phyloP scores from a whole-genome alignment of 352 stramenopile genomes.

The Globisporangium rhizosaccharum region DNA sequence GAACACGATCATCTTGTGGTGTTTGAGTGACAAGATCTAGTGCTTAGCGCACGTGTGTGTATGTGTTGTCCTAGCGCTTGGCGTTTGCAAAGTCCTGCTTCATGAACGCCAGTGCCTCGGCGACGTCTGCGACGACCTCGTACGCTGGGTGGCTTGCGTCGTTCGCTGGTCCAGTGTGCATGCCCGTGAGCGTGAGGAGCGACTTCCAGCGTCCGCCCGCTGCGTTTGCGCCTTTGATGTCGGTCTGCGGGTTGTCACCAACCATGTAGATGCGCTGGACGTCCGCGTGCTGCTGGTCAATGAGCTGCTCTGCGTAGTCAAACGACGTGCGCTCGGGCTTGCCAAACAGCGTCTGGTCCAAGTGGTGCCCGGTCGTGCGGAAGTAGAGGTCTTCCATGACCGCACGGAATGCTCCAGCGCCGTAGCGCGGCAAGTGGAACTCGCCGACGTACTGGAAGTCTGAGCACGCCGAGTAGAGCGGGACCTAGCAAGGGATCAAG shows the following conservation, averaged over 20 bases:
- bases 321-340: constrained; percentile 80
- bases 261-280: constrained; percentile 85
- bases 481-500: constrained; percentile 9
- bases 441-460: constrained; percentile 87
- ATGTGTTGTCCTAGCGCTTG: constrained; percentile 2
- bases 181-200: constrained; percentile 78
- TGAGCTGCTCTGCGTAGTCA: constrained; percentile 65
- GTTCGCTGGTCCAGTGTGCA: constrained; percentile 69
- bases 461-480: constrained; percentile 81
- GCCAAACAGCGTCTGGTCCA: constrained; percentile 70
- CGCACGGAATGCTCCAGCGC: constrained; percentile 73
- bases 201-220: constrained; percentile 76
- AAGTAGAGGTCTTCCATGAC: constrained; percentile 70
- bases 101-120: constrained; percentile 66
- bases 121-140: constrained; percentile 67
- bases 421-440: constrained; percentile 78
- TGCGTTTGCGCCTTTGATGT: constrained; percentile 76
- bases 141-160: constrained; percentile 61
- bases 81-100: constrained; percentile 52
- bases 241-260: constrained; percentile 77
- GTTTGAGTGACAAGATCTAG: neutral
- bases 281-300: constrained; percentile 58
- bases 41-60: neutral
- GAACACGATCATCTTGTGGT: neutral
- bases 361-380: constrained; percentile 70